phyloP scores from a whole-genome alignment of 139 green algal species.

The Chlorella sp. region DNA sequence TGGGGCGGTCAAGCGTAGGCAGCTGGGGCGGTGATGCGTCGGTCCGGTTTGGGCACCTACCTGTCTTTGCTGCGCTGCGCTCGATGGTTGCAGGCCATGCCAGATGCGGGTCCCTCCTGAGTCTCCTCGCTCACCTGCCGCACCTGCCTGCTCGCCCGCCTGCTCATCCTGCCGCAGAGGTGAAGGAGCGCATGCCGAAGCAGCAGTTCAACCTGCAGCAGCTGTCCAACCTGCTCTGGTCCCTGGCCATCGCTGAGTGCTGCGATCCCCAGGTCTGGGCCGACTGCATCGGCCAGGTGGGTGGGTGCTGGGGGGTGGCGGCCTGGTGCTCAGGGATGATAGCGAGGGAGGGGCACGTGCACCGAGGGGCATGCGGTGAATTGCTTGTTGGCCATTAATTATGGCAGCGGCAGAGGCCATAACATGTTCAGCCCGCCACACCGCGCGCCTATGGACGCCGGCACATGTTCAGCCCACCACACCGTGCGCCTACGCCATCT shows the following conservation, averaged over 20 bases:
- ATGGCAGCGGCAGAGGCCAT: no score
- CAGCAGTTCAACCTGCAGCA: constrained; percentile 60
- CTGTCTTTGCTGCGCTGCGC: not conserved
- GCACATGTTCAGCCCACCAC: no score
- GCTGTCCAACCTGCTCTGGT: constrained; percentile 67
- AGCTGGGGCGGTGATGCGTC: no score
- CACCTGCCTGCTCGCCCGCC: not conserved
- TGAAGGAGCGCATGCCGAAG: constrained; percentile 11
- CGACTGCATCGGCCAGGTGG: constrained; percentile 17
- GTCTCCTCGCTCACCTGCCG: not conserved
- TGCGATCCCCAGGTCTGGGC: constrained; percentile 37
- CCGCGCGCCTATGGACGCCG: no score
- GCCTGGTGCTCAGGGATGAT: no score
- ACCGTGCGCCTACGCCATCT: no score
- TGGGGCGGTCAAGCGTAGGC: not conserved
- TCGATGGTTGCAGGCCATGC: not conserved
- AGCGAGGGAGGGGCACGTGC: no score
- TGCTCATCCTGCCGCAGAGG: constrained; percentile 17
- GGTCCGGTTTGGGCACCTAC: not conserved
- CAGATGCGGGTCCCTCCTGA: not conserved
- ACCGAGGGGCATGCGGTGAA: no score
- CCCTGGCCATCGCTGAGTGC: constrained; percentile 49
- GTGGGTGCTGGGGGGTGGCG: not conserved
- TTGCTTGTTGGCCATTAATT: no score
- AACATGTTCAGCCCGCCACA: no score